Conservation (phyloP, 164 flowering plant species). For the Vitis rotundifolia region DNA sequence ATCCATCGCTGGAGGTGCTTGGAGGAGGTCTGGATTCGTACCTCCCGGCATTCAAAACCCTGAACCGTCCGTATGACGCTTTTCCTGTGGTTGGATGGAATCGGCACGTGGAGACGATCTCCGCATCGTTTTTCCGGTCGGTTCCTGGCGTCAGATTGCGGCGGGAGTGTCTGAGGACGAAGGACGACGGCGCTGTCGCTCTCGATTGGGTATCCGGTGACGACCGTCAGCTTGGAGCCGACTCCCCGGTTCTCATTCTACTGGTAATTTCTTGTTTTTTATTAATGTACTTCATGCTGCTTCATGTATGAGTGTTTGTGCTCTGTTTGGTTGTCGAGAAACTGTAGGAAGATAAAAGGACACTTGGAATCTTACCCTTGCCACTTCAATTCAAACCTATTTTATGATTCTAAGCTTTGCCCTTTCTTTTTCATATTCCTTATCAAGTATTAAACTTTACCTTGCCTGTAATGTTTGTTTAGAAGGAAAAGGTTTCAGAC, state of each 20-base stretch:
- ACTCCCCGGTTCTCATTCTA: slow-evolving; percentile 78
- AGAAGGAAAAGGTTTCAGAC: too few species aligned
- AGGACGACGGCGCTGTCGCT: slow-evolving; percentile 70
- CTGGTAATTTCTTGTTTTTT: slow-evolving; percentile 43
- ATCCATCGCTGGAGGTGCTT: slow-evolving; percentile 53
- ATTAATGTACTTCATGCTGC: neutral
- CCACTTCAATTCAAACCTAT: neutral
- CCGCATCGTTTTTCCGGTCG: slow-evolving; percentile 74
- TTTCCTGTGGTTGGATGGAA: slow-evolving; percentile 67
- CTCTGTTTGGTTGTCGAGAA: too few species aligned
- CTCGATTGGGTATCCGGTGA: slow-evolving; percentile 93
- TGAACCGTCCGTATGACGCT: slow-evolving; percentile 57
- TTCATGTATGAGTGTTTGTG: neutral
- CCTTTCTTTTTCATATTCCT: too few species aligned
- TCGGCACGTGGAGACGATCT: slow-evolving; percentile 88
- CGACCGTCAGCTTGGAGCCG: slow-evolving; percentile 38
- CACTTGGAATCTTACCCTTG: neutral
- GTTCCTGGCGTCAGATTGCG: slow-evolving; percentile 60
- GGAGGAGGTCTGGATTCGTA: slow-evolving; percentile 53
- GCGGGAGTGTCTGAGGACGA: slow-evolving; percentile 75
- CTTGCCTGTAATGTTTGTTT: too few species aligned
- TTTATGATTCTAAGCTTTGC: too few species aligned
- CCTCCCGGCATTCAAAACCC: slow-evolving; percentile 42
- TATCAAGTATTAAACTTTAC: too few species aligned
- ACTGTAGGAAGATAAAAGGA: too few species aligned